Base-by-base conservation (phyloP, 805 yeast genomes). In the Torulaspora maleeae region DNA sequence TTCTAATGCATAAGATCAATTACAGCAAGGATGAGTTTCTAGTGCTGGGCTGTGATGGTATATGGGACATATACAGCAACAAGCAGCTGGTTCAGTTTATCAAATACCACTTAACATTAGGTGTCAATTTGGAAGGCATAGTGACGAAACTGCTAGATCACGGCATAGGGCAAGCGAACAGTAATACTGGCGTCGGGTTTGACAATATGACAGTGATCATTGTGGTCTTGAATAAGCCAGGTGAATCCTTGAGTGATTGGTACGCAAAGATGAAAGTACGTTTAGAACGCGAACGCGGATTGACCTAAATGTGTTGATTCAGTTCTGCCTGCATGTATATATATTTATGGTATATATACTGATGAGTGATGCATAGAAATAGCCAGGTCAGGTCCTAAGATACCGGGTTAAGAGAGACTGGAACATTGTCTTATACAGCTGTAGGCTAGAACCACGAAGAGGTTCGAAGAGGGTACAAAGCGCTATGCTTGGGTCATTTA, bases 151-250 rank as follows among this genome's bases (percentile, higher is more conserved):
- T 84, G 2, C 63, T 85, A 43, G 86, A 83, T 52, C 80, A 78
- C 50, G 80, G 88, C 45, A 74, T 85, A 41, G 73, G 78, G 5
- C 78, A 80, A 76, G 90, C 91, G 1, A 78, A 82, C 52, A 80
- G 83, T 28, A 72, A 76, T 25, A 85, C 91, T 0, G 93, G 93
- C 2, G 77, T 83, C 20, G 95, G 95, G 1, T 84, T 82, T 55
- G 95, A 85, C 61, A 85, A 85, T 58, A 85, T 85, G 91, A 83
- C 90, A 0, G 68, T 83, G 15, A 73, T 82, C n/a, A 75, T 85
- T 5, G 73, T 84, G 7, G 84, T 84, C 1, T 59, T 82, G 29
- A 86, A 83, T 56, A 70, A 71, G 27, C 59, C 59, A 4, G 64
- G 58, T 3, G 70, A 67, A 38, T 58, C 70, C 1, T 57, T 82